phyloP scores from a whole-genome alignment of 331 rosid genomes.

The Prunus yedoensis region DNA sequence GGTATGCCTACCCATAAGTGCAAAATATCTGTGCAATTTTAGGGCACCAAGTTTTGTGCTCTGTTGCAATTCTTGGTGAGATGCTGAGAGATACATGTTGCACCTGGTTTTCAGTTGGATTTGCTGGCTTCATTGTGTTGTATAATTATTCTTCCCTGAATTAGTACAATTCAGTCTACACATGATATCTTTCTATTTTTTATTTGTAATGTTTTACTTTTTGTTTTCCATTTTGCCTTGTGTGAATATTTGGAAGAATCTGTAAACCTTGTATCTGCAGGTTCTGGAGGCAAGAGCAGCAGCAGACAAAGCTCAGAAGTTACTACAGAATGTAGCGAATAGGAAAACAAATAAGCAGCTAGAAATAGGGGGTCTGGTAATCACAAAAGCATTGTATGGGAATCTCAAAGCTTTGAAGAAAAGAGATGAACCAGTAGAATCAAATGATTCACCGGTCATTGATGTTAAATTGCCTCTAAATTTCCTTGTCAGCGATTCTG shows the following conservation, averaged over 20 bases:
- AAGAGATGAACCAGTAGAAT: slow-evolving; percentile 42
- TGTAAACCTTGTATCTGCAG: slow-evolving; percentile 31
- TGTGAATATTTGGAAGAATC: background rate
- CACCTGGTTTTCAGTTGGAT: slow-evolving; percentile 5
- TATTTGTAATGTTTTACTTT: too few species aligned
- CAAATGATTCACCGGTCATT: slow-evolving; percentile 49
- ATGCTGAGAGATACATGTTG: background rate
- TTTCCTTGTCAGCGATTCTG: slow-evolving; percentile 80
- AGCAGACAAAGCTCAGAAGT: slow-evolving; percentile 86
- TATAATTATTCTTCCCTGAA: background rate
- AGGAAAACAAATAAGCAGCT: slow-evolving; percentile 78
- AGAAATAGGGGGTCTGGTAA: slow-evolving; percentile 73
- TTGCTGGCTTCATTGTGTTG: background rate
- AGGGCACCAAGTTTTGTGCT: background rate
- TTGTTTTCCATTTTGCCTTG: background rate
- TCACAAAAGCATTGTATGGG: slow-evolving; percentile 75
- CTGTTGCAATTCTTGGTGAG: slow-evolving; percentile 1
- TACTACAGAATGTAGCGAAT: slow-evolving; percentile 75
- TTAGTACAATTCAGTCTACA: background rate
- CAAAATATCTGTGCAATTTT: background rate
- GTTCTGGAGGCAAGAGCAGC: slow-evolving; percentile 73
- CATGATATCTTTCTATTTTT: background rate
- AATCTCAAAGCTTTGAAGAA: slow-evolving; percentile 48
- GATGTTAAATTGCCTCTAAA: slow-evolving; percentile 89
- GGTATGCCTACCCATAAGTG: slow-evolving; percentile 47